Evolutionary conservation across 192 early-diverging fungal species (phyloP), one percentile per base, ranked within the genome.

Genomic region (Rhizophagus sp.): DNA sequence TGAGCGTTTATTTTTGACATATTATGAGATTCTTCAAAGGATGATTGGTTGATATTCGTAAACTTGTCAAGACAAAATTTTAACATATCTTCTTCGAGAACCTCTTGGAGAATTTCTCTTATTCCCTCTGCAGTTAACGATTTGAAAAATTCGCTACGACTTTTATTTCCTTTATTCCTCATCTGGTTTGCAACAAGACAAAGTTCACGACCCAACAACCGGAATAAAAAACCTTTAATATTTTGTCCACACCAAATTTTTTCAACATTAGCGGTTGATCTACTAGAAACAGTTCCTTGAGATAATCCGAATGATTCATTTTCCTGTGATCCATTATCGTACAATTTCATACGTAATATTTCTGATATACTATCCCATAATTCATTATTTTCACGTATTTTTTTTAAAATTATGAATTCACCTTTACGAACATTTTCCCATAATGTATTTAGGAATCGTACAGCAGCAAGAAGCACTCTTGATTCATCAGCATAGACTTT

Each of bases 371-470:
- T 81, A 25, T 82, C 75, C 89, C 89, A 90, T 34, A 90, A 82
- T 11, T 65, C 63, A 13, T 81, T 80, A 34, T 88, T 82, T 25
- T 81, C 83, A 30, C 85, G 84, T 41, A 82, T 63, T 41, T 76
- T 72, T 75, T 84, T 81, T 44, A 62, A 79, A 65, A 87, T 75
- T 52, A 82, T 49, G 19, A 82, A 65, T 52, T 80, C 82, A 64
- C 84, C 85, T 69, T 86, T 84, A 41, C 82, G 79, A 12, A 86
- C 84, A 17, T 83, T 86, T 61, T 86, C 70, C 86, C 86, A 90
- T 33, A 90, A 85, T 11, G 81, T 76, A 62, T 83, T 78, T 15
- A 90, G 73, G 62, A 90, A 90, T 8, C 82, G 63, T n/a, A 88
- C 70, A 6, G 81, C 82, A 36, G 85, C 87, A 1, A 88, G 85